Evolutionary conservation across 2,329 filamentous ascomycete species (phyloP).

Genomic region (Dryadomyces quercivorus): DNA sequence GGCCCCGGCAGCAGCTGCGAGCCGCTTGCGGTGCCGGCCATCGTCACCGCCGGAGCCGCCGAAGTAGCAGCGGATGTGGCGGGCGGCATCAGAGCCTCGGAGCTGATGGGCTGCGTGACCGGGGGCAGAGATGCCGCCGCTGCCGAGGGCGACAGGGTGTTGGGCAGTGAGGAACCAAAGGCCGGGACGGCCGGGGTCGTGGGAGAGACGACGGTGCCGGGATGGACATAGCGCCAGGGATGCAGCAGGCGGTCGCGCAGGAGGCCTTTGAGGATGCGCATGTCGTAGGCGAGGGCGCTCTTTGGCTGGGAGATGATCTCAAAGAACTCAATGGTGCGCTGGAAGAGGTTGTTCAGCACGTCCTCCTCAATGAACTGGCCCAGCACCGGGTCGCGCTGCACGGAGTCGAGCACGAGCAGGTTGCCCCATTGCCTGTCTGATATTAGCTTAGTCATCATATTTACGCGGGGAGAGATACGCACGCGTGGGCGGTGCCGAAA

Average conservation of each 20-base stretch:
- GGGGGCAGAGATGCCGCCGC: not conserved
- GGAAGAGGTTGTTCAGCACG: constrained; percentile 48
- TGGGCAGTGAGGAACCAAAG: not conserved
- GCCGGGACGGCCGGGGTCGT: not conserved
- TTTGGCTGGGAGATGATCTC: constrained; percentile 57
- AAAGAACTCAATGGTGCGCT: constrained; percentile 67
- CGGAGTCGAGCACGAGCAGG: constrained; percentile 77
- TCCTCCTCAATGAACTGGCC: constrained; percentile 41
- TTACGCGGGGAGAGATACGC: constrained; percentile 34
- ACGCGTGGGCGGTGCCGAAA: constrained; percentile 92
- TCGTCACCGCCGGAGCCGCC: not conserved
- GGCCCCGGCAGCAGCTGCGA: not conserved
- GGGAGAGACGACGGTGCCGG: not conserved
- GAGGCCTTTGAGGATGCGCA: constrained; percentile 55
- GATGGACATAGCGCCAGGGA: not conserved
- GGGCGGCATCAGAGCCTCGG: not conserved
- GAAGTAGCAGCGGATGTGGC: not conserved
- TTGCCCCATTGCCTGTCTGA: constrained; percentile 85
- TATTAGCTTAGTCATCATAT: not conserved
- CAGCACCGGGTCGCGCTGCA: constrained; percentile 56
- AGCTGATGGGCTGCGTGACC: not conserved
- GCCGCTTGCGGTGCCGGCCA: not conserved
- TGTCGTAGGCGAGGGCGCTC: constrained; percentile 62
- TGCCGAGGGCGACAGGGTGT: not conserved
- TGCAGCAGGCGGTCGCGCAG: not conserved